phyloP scores from a whole-genome alignment of 495 filamentous ascomycete species.

The Penicillium diatomitis region DNA sequence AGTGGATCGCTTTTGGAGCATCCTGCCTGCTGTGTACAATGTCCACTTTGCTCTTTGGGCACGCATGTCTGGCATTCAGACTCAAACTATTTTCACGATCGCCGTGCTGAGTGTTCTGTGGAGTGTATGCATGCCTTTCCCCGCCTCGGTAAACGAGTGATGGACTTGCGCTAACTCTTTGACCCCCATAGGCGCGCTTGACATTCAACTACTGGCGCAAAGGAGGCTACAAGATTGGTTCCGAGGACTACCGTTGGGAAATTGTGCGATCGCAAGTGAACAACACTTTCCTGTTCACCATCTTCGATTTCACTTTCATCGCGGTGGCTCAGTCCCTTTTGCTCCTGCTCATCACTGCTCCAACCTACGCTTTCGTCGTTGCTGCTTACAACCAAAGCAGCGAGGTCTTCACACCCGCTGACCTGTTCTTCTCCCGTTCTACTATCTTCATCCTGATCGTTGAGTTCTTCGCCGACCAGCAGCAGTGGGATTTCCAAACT shows the following conservation, averaged over 20 bases:
- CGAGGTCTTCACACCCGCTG: slow-evolving; percentile 43
- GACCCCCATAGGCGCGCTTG: slow-evolving; percentile 50
- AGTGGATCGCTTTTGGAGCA: slow-evolving; percentile 84
- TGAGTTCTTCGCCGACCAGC: slow-evolving; percentile 79
- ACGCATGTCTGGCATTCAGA: slow-evolving; percentile 61
- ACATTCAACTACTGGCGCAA: slow-evolving; percentile 97
- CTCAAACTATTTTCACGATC: slow-evolving; percentile 62
- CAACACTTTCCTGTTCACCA: slow-evolving; percentile 54
- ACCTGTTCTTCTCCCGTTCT: slow-evolving; percentile 57
- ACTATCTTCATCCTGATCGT: slow-evolving; percentile 63
- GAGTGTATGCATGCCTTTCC: slow-evolving; percentile 53
- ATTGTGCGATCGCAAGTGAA: slow-evolving; percentile 43
- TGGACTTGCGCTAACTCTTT: neutral
- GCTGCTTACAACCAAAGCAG: slow-evolving; percentile 32
- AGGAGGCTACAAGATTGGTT: slow-evolving; percentile 79
- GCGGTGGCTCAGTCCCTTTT: slow-evolving; percentile 70
- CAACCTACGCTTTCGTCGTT: slow-evolving; percentile 73
- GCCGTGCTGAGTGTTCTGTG: slow-evolving; percentile 63
- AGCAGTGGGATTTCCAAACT: slow-evolving; percentile 85
- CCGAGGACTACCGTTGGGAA: slow-evolving; percentile 90
- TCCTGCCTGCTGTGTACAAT: slow-evolving; percentile 81
- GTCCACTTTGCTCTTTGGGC: slow-evolving; percentile 81
- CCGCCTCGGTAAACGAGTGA: neutral
- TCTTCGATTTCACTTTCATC: slow-evolving; percentile 86
- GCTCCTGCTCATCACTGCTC: slow-evolving; percentile 58